Evolutionary conservation across 495 filamentous ascomycete species (phyloP), one percentile per base, ranked within the genome.

Genomic region (Penicillium nucicola): DNA sequence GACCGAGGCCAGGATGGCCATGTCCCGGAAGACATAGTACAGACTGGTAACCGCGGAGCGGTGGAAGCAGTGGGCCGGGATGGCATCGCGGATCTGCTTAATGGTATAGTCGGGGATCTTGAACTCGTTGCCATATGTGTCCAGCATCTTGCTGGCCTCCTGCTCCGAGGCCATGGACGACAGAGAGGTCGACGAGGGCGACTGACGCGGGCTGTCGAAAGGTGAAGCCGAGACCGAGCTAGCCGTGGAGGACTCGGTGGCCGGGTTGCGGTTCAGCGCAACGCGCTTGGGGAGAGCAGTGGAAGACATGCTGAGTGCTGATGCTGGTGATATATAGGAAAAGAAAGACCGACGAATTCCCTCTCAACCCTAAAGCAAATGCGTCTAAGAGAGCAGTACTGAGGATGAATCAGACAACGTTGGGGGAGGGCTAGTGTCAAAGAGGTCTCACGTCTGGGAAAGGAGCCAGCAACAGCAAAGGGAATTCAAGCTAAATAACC

Each of bases 141-240:
- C 82, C 20, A 83, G 56, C 65, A 91, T 80, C 69, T 83, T 84
- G 68, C 74, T 55, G 34, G 40, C 57, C 51, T 75, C 71, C 39
- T 55, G 53, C 2, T 74, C 73, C 12, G 90, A 93, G 38, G 82
- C 83, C 72, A 96, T 77, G 36, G 92, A 97, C 23, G 92, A 96
- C 42, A 96, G 80, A 3, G 92, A 96, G 5, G 93, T 95, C 17
- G 87, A 87, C 8, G 92, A 96, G 15, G 89, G 82, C 10, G 90
- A 95, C 32, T 82, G 83, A 30, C 79, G 77, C 44, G 90, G 90
- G 45, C 84, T 86, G 58, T 85, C 81, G 35, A 77, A 64, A 5
- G 86, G 86, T 10, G 88, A 90, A 32, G 74, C 79, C 31, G 82
- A 72, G 37, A 80, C 79, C 4, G 82, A 84, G 63, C 77, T 86